A percentile compares a stretch with the other conserved stretches of the same genome.
These are phyloP conservation scores for Salvia sclarea DNA, from an alignment of 305 asterid genomes.

Conservation along the genomic window DNA sequence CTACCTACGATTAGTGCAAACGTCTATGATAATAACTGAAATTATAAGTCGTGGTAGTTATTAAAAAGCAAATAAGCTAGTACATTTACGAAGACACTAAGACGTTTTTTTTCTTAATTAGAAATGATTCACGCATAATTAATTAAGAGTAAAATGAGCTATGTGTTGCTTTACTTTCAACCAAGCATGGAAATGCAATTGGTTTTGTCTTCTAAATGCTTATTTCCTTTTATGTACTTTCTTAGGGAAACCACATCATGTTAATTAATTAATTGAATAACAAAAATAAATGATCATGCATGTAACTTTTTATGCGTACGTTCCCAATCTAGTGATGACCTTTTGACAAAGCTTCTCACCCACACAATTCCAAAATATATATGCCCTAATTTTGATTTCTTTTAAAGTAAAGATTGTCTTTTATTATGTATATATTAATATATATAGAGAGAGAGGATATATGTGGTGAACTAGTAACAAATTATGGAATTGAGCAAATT, in stretches of 20 bases:
- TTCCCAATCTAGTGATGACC: conserved; percentile 18
- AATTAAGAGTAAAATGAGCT: background rate
- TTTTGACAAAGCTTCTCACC: conserved; percentile 4
- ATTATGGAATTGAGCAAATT: no score
- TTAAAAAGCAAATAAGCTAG: no score
- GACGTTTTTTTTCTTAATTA: no score
- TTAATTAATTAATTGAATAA: conserved; percentile 14
- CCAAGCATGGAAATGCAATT: conserved; percentile 11
- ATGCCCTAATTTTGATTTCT: background rate
- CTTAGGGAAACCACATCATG: conserved; percentile 34
- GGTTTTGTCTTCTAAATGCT: conserved; percentile 5
- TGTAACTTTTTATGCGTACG: conserved; percentile 21
- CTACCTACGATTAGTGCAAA: background rate
- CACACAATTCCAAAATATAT: background rate
- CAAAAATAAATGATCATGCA: conserved; percentile 10
- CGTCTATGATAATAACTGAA: background rate
- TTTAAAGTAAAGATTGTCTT: background rate
- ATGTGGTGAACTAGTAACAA: no score
- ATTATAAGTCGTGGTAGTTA: background rate
- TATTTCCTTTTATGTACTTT: conserved; percentile 9
- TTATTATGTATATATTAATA: no score
- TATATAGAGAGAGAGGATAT: no score
- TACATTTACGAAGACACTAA: no score
- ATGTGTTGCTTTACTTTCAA: background rate
- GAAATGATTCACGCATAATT: background rate